A percentile compares a stretch with the other conserved stretches of the same genome.
These are phyloP conservation scores for Sequoia sempervirens DNA, from an alignment of 75 land plant species.

Conservation along the genomic window DNA sequence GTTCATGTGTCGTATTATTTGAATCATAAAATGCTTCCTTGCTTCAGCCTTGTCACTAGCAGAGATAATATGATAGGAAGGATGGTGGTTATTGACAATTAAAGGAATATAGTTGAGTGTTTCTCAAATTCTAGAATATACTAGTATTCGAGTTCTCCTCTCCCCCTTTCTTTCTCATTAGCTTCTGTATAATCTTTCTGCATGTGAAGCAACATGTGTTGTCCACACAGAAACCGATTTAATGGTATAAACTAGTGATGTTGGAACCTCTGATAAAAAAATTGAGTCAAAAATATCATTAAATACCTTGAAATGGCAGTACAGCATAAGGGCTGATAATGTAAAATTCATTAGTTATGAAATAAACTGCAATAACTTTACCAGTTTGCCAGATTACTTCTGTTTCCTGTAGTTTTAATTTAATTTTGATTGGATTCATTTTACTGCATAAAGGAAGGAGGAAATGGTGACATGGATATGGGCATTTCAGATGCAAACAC, in stretches of 20 bases:
- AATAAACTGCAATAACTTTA: neutral
- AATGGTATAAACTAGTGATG: neutral
- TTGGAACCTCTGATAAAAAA: neutral
- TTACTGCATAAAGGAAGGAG: constrained; percentile 3
- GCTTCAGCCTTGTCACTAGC: neutral
- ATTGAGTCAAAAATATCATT: neutral
- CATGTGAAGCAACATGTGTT: neutral
- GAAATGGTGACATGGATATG: neutral
- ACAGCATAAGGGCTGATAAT: neutral
- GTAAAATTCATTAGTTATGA: neutral
- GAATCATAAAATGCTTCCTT: neutral
- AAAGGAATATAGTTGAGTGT: neutral
- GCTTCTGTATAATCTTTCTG: neutral
- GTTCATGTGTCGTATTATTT: neutral
- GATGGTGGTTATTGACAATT: neutral
- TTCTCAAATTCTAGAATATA: neutral
- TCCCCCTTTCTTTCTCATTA: neutral
- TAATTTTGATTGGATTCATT: neutral
- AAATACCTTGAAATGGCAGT: neutral
- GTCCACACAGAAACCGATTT: neutral
- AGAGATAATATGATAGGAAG: neutral
- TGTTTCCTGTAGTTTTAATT: neutral
- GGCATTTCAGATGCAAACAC: neutral
- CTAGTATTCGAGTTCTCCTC: neutral
- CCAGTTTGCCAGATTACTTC: neutral